Conservation (phyloP, 208 protist species). For the Phytomonas francai region DNA sequence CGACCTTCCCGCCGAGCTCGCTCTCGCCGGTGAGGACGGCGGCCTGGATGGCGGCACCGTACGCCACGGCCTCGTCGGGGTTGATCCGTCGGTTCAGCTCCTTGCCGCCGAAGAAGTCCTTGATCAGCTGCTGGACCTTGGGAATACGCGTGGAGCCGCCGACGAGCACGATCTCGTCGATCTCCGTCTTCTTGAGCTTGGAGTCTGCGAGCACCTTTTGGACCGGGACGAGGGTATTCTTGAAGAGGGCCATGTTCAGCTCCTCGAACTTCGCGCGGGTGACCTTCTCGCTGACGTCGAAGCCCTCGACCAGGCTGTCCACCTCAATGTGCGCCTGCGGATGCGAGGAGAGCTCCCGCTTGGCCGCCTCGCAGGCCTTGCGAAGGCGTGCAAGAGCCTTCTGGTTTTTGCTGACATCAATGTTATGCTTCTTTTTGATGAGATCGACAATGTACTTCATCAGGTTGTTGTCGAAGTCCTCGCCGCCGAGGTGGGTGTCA, state of each 20-base stretch:
- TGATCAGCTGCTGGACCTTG: conserved; percentile 96
- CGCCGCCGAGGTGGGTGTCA: conserved; percentile 99
- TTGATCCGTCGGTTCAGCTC: conserved; percentile 91
- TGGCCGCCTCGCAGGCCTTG: conserved; percentile 92
- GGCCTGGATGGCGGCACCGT: conserved; percentile 96
- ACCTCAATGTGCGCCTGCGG: conserved; percentile 94
- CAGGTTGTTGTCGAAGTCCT: conserved; percentile 98
- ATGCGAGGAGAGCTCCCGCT: conserved; percentile 95
- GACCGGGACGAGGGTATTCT: conserved; percentile 73
- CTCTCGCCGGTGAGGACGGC: conserved; percentile 85
- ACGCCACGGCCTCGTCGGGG: conserved; percentile 91
- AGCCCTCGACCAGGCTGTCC: conserved; percentile 95
- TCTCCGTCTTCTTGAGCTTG: conserved; percentile 74
- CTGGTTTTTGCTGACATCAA: conserved; percentile 67
- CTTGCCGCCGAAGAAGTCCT: conserved; percentile 93
- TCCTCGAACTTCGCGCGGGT: conserved; percentile 98
- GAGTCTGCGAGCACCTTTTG: conserved; percentile 87
- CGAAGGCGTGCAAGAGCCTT: conserved; percentile 72
- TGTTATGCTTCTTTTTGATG: conserved; percentile 56
- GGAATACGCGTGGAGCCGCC: conserved; percentile 97
- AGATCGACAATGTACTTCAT: conserved; percentile 96
- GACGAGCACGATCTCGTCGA: conserved; percentile 94
- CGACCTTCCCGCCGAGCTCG: conserved; percentile 59
- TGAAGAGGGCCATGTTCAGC: conserved; percentile 84
- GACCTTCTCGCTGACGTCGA: conserved; percentile 96